Base-by-base conservation (phyloP, 495 filamentous ascomycete species). In the Tirmania nivea region DNA sequence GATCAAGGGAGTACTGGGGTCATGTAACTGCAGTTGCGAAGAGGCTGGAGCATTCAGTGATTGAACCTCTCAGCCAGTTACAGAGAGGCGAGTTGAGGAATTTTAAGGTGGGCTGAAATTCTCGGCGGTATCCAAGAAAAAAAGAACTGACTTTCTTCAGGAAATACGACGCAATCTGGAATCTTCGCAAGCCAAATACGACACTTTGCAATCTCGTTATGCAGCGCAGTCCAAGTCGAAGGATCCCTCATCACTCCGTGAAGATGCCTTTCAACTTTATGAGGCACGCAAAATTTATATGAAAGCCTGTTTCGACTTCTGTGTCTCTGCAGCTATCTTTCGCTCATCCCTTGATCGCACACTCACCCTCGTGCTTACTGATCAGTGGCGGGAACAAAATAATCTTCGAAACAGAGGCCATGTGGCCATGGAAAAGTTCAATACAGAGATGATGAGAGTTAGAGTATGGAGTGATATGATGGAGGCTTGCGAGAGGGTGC, bases 231-330 rank as follows among this genome's bases (percentile, higher is more conserved):
- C 79, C 34, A 97, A 94, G 68, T 81, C 85, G 3, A 96, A 95
- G 67, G 90, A 97, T 65, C 76, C 87, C 8, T 93, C 86, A 11
- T 75, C 85, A 0, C 70, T 97, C 52, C 73, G 92, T 49, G 90
- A 97, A 66, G 90, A 97, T 67, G 89, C 92, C 0, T 97, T 96
- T 61, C 81, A 90, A 65, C 78, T 97, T 36, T 90, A 94, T 58
- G 92, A 96, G 72, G 83, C 87, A 14, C 78, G 89, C 50, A 89
- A 87, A 66, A 78, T 79, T 16, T 97, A 96, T 62, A 73, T 95
- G 20, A 89, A 84, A 67, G 82, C 87, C 0, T 86, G 85, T 8
- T 78, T 96, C 77, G 90, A 97, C 65, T 96, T 87, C 59, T 90
- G 85, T 57, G 77, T 92, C 45, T 73, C 81, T 50, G 86, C 83